A percentile compares a stretch with the other conserved stretches of the same genome.
These are phyloP conservation scores for Chaetothyriales sp. DNA, from an alignment of 2,329 filamentous ascomycete species.

Conservation along the genomic window DNA sequence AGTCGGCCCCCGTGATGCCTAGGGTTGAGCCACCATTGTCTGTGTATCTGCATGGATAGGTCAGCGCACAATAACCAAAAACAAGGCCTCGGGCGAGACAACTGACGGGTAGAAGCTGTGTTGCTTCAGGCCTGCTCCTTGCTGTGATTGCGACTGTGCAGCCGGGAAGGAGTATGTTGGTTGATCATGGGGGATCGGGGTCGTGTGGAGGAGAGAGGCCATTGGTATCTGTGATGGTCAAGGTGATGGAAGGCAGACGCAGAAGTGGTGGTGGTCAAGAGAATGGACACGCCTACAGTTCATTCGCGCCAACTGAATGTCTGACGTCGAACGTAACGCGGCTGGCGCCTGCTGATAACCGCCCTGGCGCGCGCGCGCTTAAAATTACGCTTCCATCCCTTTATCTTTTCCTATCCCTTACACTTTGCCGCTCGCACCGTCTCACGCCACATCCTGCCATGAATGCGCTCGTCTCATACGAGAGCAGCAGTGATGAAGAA, in stretches of 20 bases:
- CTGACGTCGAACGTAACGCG: neutral
- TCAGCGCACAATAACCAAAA: neutral
- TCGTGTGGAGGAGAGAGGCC: conserved; percentile 38
- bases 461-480: conserved; percentile 27
- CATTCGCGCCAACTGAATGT: neutral
- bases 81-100: neutral
- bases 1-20: conserved; percentile 84
- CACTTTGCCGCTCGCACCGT: no score
- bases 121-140: conserved; percentile 39
- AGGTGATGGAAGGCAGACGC: no score
- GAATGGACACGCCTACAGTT: neutral
- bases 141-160: conserved; percentile 24
- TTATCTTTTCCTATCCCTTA: no score
- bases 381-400: neutral
- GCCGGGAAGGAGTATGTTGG: conserved; percentile 47
- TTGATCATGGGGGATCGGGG: conserved; percentile 35
- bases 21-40: conserved; percentile 96
- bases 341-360: neutral
- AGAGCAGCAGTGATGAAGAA: conserved; percentile 33
- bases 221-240: conserved; percentile 22
- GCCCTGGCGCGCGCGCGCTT: neutral
- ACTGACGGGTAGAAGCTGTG: conserved; percentile 87
- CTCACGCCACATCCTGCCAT: conserved; percentile 3
- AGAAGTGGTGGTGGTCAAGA: neutral
- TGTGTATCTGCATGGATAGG: conserved; percentile 47